Evolutionary conservation across 176 grass and related monocot species (phyloP), one percentile per base, ranked within the genome.

Genomic region (Triticum aestivum): DNA sequence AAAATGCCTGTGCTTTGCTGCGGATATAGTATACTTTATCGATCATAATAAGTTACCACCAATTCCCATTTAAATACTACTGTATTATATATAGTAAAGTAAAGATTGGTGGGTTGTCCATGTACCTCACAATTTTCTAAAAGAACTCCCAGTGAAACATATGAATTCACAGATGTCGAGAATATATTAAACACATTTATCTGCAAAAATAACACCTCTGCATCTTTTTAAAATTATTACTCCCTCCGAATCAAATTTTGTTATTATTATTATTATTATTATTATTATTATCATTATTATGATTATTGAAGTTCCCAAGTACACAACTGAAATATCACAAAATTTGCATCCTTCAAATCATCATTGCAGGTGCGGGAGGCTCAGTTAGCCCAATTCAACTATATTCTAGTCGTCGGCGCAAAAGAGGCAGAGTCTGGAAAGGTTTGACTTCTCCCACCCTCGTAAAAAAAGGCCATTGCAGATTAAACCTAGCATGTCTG

Each of bases 301-400:
- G 1, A 30, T 30, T 62, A 23, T 23, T 62, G 58, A 61, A 61
- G 2, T n/a, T 21, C 2, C 2, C 18, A 62, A 62, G n/a, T 62
- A 62, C n/a, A 24, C 59, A 62, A 62, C 59, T 20, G n/a, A 62
- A 62, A 62, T 24, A 24, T 69, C 33, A 38, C 33, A 69, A 69
- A 62, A 69, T 21, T n/a, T 18, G 4, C 17, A 21, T 69, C 67
- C 33, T 38, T 83, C 69, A 85, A 65, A 38, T 66, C 23, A 49
- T 87, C 12, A 61, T 74, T 87, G 34, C 88, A 99, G 97, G 94
- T 99, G 12, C 83, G 94, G 41, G 97, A 99, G 64, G 97, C 97
- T 80, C 97, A 99, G 35, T 32, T 94, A 78, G 82, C 94, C 14
- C 97, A 99, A 80, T 99, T 93, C 88, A 99, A 99, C 79, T 99